Percentiles rank a stretch among this genome's conserved stretches.
Conservation (phyloP, 495 filamentous ascomycete species). For the Podospora bellae-mahoneyi region DNA sequence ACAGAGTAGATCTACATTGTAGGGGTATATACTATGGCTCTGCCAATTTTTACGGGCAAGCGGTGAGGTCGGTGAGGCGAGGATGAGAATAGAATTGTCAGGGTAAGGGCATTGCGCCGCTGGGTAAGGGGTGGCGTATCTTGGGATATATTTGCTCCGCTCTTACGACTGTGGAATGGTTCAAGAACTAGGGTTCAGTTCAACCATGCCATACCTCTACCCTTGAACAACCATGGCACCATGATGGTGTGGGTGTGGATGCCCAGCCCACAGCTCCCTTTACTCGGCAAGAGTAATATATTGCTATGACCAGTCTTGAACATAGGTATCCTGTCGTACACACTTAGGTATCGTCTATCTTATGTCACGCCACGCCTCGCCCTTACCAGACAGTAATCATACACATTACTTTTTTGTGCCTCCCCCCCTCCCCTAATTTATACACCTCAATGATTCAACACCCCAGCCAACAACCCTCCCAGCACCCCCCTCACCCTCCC, state of each 20-base stretch:
- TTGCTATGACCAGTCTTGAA: not conserved
- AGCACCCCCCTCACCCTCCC: constrained; percentile 69
- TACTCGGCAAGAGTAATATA: not conserved
- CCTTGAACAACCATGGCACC: too few relatives aligned
- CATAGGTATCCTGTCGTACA: too few relatives aligned
- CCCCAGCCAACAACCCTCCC: constrained; percentile 58
- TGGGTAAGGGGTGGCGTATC: not conserved
- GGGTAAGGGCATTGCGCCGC: not conserved
- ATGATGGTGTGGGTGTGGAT: too few relatives aligned
- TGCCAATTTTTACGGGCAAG: too few relatives aligned
- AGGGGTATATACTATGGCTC: too few relatives aligned
- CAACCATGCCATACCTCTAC: too few relatives aligned
- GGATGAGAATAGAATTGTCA: not conserved
- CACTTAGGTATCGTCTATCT: not conserved
- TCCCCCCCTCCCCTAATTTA: not conserved
- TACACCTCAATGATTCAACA: constrained; percentile 37
- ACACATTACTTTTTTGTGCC: not conserved
- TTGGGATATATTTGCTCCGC: not conserved
- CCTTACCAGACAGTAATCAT: not conserved
- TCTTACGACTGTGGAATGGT: not conserved
- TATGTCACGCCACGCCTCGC: not conserved
- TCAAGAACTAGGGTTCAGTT: too few relatives aligned
- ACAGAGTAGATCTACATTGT: too few relatives aligned
- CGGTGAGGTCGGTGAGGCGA: not conserved
- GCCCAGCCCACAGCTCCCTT: too few relatives aligned